Evolutionary conservation across 352 stramenopile species (phyloP).

Genomic region (Phytopythium boreale): DNA sequence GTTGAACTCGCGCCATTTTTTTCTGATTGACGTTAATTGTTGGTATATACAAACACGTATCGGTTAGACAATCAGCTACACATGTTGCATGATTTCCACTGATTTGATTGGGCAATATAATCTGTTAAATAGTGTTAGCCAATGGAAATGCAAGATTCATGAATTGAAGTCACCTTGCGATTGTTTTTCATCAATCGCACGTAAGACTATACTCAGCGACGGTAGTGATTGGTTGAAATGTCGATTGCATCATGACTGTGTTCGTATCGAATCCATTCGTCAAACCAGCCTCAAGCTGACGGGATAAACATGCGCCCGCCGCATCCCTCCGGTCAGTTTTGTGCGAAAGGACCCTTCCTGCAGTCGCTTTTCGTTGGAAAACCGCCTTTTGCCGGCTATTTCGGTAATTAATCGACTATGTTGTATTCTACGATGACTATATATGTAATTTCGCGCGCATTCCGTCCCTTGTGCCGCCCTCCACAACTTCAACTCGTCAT

Average conservation of each 20-base stretch:
- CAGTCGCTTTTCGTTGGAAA: background rate
- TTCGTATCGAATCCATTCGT: no score
- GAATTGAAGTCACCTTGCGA: no score
- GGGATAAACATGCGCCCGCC: background rate
- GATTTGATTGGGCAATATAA: background rate
- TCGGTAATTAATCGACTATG: background rate
- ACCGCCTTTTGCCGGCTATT: background rate
- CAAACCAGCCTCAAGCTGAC: background rate
- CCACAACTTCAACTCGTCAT: constrained; percentile 6
- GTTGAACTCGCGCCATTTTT: constrained; percentile 3
- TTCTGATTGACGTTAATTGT: background rate
- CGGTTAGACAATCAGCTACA: background rate
- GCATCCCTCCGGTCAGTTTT: background rate
- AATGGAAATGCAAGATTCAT: no score
- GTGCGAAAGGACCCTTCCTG: background rate
- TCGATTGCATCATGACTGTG: no score
- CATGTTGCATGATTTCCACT: no score
- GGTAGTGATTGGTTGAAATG: background rate
- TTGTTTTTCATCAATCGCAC: no score
- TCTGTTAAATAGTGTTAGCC: background rate
- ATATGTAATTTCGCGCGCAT: background rate
- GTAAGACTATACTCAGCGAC: no score
- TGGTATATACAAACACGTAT: constrained; percentile 1
- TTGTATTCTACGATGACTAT: background rate
- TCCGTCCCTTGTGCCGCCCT: no score